phyloP scores from a whole-genome alignment of 305 asterid species.

The Rubia balearica region DNA sequence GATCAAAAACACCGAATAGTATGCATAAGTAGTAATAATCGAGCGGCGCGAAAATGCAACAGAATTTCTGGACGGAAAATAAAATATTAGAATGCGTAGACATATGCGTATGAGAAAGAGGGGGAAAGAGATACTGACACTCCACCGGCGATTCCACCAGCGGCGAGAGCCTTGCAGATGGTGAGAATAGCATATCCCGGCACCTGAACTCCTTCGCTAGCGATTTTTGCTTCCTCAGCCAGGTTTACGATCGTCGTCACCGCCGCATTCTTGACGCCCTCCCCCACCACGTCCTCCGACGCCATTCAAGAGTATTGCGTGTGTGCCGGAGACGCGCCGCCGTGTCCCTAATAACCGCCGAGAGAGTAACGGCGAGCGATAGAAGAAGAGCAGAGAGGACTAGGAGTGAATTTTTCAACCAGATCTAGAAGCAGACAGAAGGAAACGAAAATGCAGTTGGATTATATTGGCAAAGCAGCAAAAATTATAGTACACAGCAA shows the following conservation, averaged over 20 bases:
- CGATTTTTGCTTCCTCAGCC: conserved; percentile 93
- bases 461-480: too few relatives aligned
- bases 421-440: too few relatives aligned
- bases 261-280: conserved; percentile 42
- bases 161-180: conserved; percentile 76
- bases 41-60: neutral
- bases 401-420: too few relatives aligned
- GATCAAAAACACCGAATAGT: neutral
- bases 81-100: neutral
- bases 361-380: conserved; percentile 18
- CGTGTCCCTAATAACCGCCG: conserved; percentile 19
- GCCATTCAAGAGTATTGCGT: conserved; percentile 38
- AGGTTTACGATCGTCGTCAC: conserved; percentile 83
- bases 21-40: neutral
- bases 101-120: too few relatives aligned
- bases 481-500: too few relatives aligned
- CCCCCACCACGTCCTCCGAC: conserved; percentile 81
- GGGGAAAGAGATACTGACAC: conserved; percentile 38
- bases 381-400: conserved; percentile 4
- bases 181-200: conserved; percentile 48
- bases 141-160: conserved; percentile 95
- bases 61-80: neutral
- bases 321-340: conserved; percentile 7
- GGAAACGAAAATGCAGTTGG: too few relatives aligned
- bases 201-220: conserved; percentile 72